Conservation (phyloP, 345 rosid species). For the Eucalyptus leucophloia region DNA sequence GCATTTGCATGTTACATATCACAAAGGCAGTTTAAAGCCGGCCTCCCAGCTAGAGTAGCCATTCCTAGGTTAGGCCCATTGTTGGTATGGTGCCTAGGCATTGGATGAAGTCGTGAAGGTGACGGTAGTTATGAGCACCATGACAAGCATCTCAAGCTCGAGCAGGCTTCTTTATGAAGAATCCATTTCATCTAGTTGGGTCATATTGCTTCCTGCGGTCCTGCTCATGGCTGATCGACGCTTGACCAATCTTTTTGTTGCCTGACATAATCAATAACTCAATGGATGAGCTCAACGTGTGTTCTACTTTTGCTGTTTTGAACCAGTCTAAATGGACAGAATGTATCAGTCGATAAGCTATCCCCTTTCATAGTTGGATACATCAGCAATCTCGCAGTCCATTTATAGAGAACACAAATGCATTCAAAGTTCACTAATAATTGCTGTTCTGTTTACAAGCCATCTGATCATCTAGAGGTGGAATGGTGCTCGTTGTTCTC, state of each 20-base stretch:
- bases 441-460: too few relatives aligned
- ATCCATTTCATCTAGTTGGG: not conserved
- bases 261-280: not conserved
- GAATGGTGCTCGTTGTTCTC: too few relatives aligned
- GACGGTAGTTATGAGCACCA: not conserved
- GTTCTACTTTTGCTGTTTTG: not conserved
- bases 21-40: not conserved
- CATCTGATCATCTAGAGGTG: too few relatives aligned
- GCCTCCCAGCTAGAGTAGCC: not conserved
- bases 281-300: not conserved
- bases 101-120: not conserved
- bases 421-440: too few relatives aligned
- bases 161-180: not conserved
- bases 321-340: not conserved
- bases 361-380: too few relatives aligned
- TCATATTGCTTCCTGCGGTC: not conserved
- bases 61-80: not conserved
- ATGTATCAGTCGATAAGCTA: not conserved
- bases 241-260: not conserved
- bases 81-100: not conserved
- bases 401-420: too few relatives aligned
- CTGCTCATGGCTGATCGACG: not conserved
- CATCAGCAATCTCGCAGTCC: too few relatives aligned
- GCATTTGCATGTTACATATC: not conserved
- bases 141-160: not conserved